Conservation (phyloP, 2,329 filamentous ascomycete species). For the Dactylella cylindrospora region DNA sequence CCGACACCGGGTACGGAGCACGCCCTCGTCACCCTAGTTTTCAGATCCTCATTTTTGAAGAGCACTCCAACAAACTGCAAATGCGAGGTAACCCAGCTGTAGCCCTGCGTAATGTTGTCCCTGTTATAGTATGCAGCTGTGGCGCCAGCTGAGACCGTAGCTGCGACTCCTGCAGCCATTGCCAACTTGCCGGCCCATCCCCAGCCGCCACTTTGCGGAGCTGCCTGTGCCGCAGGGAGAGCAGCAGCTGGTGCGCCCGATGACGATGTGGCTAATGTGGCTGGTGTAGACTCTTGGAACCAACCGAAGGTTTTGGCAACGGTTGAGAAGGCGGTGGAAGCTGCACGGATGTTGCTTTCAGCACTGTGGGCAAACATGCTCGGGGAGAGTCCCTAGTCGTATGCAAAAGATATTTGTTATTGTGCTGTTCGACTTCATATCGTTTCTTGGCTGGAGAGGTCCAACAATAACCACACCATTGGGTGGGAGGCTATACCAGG, state of each 20-base stretch:
- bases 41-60: slow-evolving; percentile 77
- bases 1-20: slow-evolving; percentile 68
- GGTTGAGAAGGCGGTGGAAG: slow-evolving; percentile 68
- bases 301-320: slow-evolving; percentile 51
- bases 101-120: slow-evolving; percentile 74
- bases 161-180: slow-evolving; percentile 78
- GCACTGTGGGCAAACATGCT: slow-evolving; percentile 83
- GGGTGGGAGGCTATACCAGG: slow-evolving; percentile 54
- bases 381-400: slow-evolving; percentile 57
- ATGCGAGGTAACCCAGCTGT: slow-evolving; percentile 82
- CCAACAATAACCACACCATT: too few relatives aligned
- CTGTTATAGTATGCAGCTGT: slow-evolving; percentile 83
- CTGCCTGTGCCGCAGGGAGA: slow-evolving; percentile 50
- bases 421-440: background rate
- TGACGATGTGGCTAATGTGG: slow-evolving; percentile 51
- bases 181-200: slow-evolving; percentile 81
- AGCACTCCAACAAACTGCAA: slow-evolving; percentile 91
- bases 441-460: background rate
- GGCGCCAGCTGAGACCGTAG: slow-evolving; percentile 76
- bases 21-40: slow-evolving; percentile 68
- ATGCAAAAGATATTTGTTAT: slow-evolving; percentile 6
- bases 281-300: slow-evolving; percentile 48
- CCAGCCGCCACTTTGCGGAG: slow-evolving; percentile 60
- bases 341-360: slow-evolving; percentile 79
- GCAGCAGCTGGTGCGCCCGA: slow-evolving; percentile 55